These are phyloP conservation scores for Talaromyces albobiverticillius DNA, from an alignment of 2,329 filamentous ascomycete genomes.

Conservation along the genomic window DNA sequence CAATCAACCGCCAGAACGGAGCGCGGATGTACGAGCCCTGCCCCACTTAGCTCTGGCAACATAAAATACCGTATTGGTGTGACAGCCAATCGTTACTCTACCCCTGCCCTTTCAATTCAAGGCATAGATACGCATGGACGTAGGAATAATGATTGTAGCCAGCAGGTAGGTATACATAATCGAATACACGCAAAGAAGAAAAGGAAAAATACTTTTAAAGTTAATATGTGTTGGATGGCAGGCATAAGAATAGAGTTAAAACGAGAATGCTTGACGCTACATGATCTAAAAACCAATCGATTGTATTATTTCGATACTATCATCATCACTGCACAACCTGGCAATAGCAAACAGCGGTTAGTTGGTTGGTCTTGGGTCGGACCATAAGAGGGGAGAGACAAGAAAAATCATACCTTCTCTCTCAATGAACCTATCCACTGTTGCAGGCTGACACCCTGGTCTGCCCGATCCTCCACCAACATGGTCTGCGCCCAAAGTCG, in stretches of 20 bases:
- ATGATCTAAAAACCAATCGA: slow-evolving; percentile 15
- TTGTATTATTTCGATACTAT: slow-evolving; percentile 19
- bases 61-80: not conserved
- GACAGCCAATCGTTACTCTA: too few species aligned
- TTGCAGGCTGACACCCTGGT: slow-evolving; percentile 86
- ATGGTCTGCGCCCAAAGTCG: slow-evolving; percentile 97
- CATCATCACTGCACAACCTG: slow-evolving; percentile 34
- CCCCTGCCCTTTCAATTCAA: too few species aligned
- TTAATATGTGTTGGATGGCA: too few species aligned
- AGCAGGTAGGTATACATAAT: too few species aligned
- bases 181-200: too few species aligned
- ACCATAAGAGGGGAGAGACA: not conserved
- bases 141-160: too few species aligned
- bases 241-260: not conserved
- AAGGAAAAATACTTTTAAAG: too few species aligned
- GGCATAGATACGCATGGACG: too few species aligned
- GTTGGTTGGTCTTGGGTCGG: slow-evolving; percentile 1
- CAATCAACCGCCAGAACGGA: not conserved
- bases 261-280: slow-evolving; percentile 22
- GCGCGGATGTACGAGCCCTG: slow-evolving; percentile 3
- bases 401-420: slow-evolving; percentile 67
- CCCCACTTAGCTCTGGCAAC: not conserved
- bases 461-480: slow-evolving; percentile 89
- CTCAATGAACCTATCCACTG: slow-evolving; percentile 90
- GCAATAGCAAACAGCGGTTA: slow-evolving; percentile 12